Evolutionary conservation across 2,329 filamentous ascomycete species (phyloP), one percentile per base, ranked within the genome.

Genomic region (Neodidymelliopsis sp.): DNA sequence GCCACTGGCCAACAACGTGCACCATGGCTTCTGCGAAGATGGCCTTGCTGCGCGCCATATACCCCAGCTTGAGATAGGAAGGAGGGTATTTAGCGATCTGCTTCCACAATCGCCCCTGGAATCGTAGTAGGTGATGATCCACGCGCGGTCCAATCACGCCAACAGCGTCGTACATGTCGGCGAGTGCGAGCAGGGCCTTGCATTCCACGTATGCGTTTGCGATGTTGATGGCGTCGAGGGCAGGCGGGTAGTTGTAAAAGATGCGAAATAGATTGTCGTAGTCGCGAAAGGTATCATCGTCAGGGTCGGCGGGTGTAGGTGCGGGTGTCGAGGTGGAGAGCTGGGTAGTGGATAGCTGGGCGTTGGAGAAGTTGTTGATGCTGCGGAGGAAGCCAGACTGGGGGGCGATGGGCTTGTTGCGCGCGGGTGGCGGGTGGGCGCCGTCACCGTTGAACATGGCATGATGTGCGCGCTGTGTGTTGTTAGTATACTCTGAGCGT

Each of bases 51-150:
- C 90, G 85, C 7, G 91, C 88, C 30, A 96, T 81, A 65, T 91
- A 96, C 27, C 91, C 92, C 1, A 97, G 82, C 49, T 92, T 92
- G 36, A 97, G 83, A 68, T 97, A 97, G 51, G 87, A 91, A 36
- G 94, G 90, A 10, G 93, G 92, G 68, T 97, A 97, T 74, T 96
- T 97, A 41, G 92, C 91, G 56, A 97, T 95, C 74, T 97, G 93
- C 73, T 94, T 96, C 88, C 92, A 97, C 2, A 97, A 81, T 2
- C 91, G 84, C 16, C 88, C 89, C 64, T 94, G 91, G 71, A 97
- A 97, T 62, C 94, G 90, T 12, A 97, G 79, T 11, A 97, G 81
- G 71, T 97, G 93, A 75, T 97, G 92, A 73, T 97, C 93, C 33
- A 97, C 89, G 27, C 93, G 84, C 1, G 90, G 90, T 0, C 92